Evolutionary conservation across 2,329 filamentous ascomycete genomes (phyloP).

Genomic region (Exophiala dermatitidis): DNA sequence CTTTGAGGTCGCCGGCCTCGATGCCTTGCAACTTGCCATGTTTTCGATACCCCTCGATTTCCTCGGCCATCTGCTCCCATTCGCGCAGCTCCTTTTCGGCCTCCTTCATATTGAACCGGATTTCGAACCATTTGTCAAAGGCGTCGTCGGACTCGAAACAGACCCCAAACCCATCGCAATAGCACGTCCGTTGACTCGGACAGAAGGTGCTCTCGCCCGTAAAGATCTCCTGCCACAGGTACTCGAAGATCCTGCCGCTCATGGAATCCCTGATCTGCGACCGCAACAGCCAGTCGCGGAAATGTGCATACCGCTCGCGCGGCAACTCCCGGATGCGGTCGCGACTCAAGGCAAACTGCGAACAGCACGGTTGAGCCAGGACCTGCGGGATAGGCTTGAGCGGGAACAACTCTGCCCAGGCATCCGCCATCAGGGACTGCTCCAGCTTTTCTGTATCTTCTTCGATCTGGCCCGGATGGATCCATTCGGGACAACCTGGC

Average conservation of each 20-base stretch:
- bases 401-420: slow-evolving; percentile 45
- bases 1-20: slow-evolving; percentile 19
- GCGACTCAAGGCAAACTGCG: slow-evolving; percentile 55
- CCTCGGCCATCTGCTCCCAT: slow-evolving; percentile 36
- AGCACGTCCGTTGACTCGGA: slow-evolving; percentile 49
- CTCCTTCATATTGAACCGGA: slow-evolving; percentile 39
- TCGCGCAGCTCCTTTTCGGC: slow-evolving; percentile 37
- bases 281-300: slow-evolving; percentile 55
- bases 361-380: slow-evolving; percentile 56
- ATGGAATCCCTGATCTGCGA: slow-evolving; percentile 51
- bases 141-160: slow-evolving; percentile 50
- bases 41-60: slow-evolving; percentile 30
- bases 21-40: slow-evolving; percentile 14
- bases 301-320: slow-evolving; percentile 48
- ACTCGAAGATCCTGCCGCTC: slow-evolving; percentile 56
- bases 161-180: slow-evolving; percentile 57
- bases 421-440: slow-evolving; percentile 40
- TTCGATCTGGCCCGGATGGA: slow-evolving; percentile 42
- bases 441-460: slow-evolving; percentile 40
- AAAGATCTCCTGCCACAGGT: slow-evolving; percentile 58
- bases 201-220: slow-evolving; percentile 43
- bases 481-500: slow-evolving; percentile 54
- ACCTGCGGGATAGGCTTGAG: slow-evolving; percentile 40
- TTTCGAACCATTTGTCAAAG: slow-evolving; percentile 44
- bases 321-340: slow-evolving; percentile 51